Base-by-base conservation (phyloP, 2,329 filamentous ascomycete genomes). In the Beauveria bassiana region DNA sequence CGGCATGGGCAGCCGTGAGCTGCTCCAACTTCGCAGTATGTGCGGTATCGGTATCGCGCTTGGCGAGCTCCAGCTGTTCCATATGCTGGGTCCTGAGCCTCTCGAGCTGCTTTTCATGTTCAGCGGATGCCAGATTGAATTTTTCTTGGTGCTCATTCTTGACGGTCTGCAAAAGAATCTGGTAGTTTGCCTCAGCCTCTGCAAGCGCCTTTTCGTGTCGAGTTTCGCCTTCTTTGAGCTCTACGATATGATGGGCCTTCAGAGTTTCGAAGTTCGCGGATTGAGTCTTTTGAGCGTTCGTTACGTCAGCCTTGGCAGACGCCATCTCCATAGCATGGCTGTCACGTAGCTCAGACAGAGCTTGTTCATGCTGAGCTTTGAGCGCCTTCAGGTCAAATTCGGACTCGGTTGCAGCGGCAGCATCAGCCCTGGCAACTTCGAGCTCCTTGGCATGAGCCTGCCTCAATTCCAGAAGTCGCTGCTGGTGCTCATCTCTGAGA, bases 341-440 rank as follows among this genome's bases (percentile, higher is more conserved):
- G 12, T 67, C 68, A 69, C 79, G 79, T 42, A 77, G 66, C 3
- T 75, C 69, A 61, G 78, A 74, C 1, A 82, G 71, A 63, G 83
- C 75, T 65, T 81, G 74, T 3, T 79, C 78, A 65, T 86, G 83
- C 65, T 24, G 86, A 81, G 65, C 77, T 81, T 54, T 49, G 31
- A 61, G 59, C 7, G 20, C 18, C 42, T 49, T 22, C 4, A 61
- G 20, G 4, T 34, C 28, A n/a, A 42, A 22, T 2, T 61, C 50
- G 18, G 50, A 18, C 22, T 54, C 51, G 3, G 9, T 28, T 12
- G 59, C 59, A 20, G 59, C 54, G 18, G 50, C 26, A 10, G 16
- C 18, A 9, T 54, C 68, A 18, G 74, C 69, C 69, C 78, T 74
- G 24, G 81, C 73, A 1, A 68, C 67, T 56, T 75, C 74, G 24